Conservation (phyloP, 495 filamentous ascomycete genomes). For the Podospora australis region DNA sequence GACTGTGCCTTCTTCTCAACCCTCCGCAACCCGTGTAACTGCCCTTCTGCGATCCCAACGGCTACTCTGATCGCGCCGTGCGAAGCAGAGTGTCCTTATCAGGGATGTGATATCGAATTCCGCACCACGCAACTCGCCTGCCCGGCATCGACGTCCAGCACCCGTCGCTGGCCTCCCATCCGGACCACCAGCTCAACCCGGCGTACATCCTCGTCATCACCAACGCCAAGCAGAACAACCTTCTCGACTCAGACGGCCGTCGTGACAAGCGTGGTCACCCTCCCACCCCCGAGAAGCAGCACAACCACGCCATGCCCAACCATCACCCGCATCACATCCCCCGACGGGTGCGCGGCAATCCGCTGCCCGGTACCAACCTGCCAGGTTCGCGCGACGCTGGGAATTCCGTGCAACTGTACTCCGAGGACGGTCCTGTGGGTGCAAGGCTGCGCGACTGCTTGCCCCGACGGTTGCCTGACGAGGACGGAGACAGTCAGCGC, state of each 20-base stretch:
- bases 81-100: conserved; percentile 25
- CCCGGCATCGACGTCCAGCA: conserved; percentile 11
- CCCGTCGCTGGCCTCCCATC: conserved; percentile 5
- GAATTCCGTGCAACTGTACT: conserved; percentile 33
- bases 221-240: conserved; percentile 9
- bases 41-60: conserved; percentile 23
- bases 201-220: conserved; percentile 9
- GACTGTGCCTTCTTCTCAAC: conserved; percentile 23
- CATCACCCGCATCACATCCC: conserved; percentile 33
- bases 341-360: conserved; percentile 31
- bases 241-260: conserved; percentile 11
- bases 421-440: conserved; percentile 35
- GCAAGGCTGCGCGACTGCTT: conserved; percentile 34
- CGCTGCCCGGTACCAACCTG: conserved; percentile 38
- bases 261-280: conserved; percentile 21
- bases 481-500: conserved; percentile 25
- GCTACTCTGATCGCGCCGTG: conserved; percentile 28
- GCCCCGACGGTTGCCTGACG: conserved; percentile 31
- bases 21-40: conserved; percentile 25
- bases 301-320: conserved; percentile 29
- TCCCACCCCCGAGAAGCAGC: conserved; percentile 12
- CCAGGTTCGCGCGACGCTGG: conserved; percentile 22
- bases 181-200: conserved; percentile 5
- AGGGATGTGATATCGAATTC: conserved; percentile 27
- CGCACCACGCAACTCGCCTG: conserved; percentile 16